phyloP scores from a whole-genome alignment of 768 basidiomycete genomes.

The Mycena metata region DNA sequence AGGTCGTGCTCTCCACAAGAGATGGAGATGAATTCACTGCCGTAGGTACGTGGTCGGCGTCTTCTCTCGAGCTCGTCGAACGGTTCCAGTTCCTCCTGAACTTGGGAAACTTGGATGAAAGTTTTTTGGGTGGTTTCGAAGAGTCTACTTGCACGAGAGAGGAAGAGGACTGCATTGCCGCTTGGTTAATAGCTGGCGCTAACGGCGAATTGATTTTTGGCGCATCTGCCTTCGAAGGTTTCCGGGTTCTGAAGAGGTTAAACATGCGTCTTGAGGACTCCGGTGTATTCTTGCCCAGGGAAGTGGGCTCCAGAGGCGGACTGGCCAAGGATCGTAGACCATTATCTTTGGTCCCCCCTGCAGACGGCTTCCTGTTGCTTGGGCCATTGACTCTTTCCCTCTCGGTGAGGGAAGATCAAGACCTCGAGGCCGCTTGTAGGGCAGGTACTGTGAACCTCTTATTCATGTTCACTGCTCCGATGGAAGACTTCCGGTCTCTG shows the following conservation, averaged over 20 bases:
- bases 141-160: no score
- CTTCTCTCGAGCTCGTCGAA: background rate
- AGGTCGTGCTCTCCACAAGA: background rate
- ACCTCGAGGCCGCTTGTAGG: conserved; percentile 18
- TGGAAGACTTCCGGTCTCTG: conserved; percentile 22
- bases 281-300: no score
- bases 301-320: no score
- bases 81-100: background rate
- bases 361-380: conserved; percentile 5
- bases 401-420: conserved; percentile 24
- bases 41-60: background rate
- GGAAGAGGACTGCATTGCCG: no score
- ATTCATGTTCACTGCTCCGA: conserved; percentile 13
- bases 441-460: background rate
- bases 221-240: no score
- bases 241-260: no score
- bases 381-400: background rate
- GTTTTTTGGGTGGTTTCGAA: background rate
- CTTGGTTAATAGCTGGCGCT: no score
- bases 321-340: no score
- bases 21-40: background rate
- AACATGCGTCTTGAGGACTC: no score
- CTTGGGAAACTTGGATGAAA: no score
- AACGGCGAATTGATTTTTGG: no score
- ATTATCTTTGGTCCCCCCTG: no score